A percentile compares a stretch with the other conserved stretches of the same genome.
Evolutionary conservation across 306 rosid species (phyloP).

Genomic region (Glycine latifolia): DNA sequence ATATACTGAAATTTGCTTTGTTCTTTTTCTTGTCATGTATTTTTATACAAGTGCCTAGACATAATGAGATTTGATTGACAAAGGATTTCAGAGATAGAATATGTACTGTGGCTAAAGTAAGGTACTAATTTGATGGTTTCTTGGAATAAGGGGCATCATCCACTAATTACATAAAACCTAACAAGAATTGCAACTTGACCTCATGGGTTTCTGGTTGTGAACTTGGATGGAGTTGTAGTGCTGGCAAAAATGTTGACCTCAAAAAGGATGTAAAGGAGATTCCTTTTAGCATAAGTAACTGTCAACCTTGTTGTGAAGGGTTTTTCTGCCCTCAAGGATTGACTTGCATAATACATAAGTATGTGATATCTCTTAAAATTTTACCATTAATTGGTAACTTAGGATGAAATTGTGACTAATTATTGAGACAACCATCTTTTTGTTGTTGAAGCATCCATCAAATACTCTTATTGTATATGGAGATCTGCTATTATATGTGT

Average conservation of each 20-base stretch:
- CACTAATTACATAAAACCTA: constrained; percentile 61
- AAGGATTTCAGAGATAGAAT: constrained; percentile 66
- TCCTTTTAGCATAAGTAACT: constrained; percentile 60
- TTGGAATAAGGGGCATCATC: constrained; percentile 35
- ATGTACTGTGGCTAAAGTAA: constrained; percentile 70
- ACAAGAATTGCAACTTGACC: constrained; percentile 75
- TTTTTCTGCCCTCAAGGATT: constrained; percentile 83
- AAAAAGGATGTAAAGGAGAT: constrained; percentile 42
- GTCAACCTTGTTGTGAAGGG: constrained; percentile 84
- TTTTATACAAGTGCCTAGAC: constrained; percentile 35
- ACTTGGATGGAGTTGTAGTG: constrained; percentile 88
- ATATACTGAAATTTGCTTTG: neutral
- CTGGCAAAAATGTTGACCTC: constrained; percentile 53
- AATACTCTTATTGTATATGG: neutral
- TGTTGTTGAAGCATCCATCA: neutral
- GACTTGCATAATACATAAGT: constrained; percentile 91
- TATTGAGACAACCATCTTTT: neutral
- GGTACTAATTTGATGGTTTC: constrained; percentile 62
- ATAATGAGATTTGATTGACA: constrained; percentile 46
- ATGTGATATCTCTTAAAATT: constrained; percentile 43
- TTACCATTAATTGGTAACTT: neutral
- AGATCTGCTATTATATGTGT: neutral
- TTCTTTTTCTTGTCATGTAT: constrained; percentile 11
- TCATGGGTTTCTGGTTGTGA: constrained; percentile 81
- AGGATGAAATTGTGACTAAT: constrained; percentile 2